Evolutionary conservation across 2,329 filamentous ascomycete genomes (phyloP).

Genomic region (Lachnellula hyalina): DNA sequence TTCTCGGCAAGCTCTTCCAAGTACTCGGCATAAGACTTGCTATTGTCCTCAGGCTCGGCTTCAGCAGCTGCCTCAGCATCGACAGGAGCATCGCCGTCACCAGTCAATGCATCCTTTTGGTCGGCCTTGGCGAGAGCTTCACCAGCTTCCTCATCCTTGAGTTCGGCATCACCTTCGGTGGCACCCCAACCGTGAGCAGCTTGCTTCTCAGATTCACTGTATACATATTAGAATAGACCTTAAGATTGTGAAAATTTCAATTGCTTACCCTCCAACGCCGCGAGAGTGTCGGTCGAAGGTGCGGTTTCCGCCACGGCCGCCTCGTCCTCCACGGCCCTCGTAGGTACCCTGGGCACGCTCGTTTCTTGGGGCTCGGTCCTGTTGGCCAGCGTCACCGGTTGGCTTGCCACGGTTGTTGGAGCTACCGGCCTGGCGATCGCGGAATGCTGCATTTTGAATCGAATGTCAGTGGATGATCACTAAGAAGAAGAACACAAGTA

Average conservation of each 20-base stretch:
- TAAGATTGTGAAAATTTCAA: background rate
- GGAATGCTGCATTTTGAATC: constrained; percentile 61
- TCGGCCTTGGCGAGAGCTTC: constrained; percentile 84
- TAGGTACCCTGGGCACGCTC: constrained; percentile 48
- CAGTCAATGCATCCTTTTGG: constrained; percentile 61
- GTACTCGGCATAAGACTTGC: constrained; percentile 86
- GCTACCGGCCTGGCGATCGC: constrained; percentile 77
- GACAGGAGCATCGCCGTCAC: constrained; percentile 41
- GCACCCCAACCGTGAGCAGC: constrained; percentile 86
- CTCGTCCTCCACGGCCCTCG: constrained; percentile 50
- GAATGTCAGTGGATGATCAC: constrained; percentile 7
- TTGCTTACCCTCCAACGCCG: constrained; percentile 27
- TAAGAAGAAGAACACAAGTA: background rate
- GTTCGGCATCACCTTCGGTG: constrained; percentile 73
- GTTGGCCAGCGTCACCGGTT: constrained; percentile 60
- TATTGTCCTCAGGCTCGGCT: constrained; percentile 63
- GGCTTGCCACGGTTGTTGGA: constrained; percentile 77
- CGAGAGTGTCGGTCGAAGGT: constrained; percentile 35
- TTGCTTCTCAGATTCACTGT: constrained; percentile 78
- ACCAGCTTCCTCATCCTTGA: constrained; percentile 86
- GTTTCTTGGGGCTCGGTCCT: constrained; percentile 40
- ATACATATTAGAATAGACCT: constrained; percentile 15
- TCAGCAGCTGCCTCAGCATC: constrained; percentile 36
- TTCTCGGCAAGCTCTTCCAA: constrained; percentile 71
- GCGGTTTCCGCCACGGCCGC: constrained; percentile 27